Conservation (phyloP, 495 filamentous ascomycete species). For the Hypoxylon lienhwacheense region DNA sequence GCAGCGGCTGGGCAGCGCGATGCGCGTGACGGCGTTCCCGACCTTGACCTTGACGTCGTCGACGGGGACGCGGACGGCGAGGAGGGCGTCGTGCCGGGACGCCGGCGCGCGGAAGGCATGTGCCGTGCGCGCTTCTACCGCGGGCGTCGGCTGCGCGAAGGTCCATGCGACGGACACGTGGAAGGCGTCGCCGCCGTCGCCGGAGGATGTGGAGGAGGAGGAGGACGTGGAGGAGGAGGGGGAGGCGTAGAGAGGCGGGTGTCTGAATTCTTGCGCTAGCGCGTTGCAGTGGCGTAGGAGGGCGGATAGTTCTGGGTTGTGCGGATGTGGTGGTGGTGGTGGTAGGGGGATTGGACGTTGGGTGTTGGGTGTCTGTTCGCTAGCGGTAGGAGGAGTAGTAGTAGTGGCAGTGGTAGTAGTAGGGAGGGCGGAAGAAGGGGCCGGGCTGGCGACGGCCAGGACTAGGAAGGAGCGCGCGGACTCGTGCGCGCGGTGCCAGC, state of each 20-base stretch:
- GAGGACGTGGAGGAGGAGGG: too few species aligned
- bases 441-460: slow-evolving; percentile 51
- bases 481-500: slow-evolving; percentile 57
- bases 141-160: slow-evolving; percentile 51
- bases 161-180: slow-evolving; percentile 85
- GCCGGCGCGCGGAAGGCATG: slow-evolving; percentile 26
- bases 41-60: slow-evolving; percentile 71
- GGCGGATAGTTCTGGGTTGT: slow-evolving; percentile 59
- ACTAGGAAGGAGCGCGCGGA: slow-evolving; percentile 86
- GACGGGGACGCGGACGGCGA: slow-evolving; percentile 46
- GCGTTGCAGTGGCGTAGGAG: slow-evolving; percentile 69
- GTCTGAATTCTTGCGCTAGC: slow-evolving; percentile 58
- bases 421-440: background rate
- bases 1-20: slow-evolving; percentile 55
- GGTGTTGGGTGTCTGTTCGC: background rate
- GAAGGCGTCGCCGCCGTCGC: slow-evolving; percentile 59
- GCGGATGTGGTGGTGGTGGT: background rate
- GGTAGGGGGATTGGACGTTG: too few species aligned
- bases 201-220: too few species aligned
- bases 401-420: background rate
- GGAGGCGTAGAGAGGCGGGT: slow-evolving; percentile 71
- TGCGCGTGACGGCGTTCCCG: slow-evolving; percentile 68
- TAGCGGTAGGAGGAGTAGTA: background rate
- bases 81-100: slow-evolving; percentile 11
- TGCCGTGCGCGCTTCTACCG: slow-evolving; percentile 40